These are phyloP conservation scores for Apiotrichum sp. DNA, from an alignment of 1,284 basidiomycete genomes.

Conservation along the genomic window DNA sequence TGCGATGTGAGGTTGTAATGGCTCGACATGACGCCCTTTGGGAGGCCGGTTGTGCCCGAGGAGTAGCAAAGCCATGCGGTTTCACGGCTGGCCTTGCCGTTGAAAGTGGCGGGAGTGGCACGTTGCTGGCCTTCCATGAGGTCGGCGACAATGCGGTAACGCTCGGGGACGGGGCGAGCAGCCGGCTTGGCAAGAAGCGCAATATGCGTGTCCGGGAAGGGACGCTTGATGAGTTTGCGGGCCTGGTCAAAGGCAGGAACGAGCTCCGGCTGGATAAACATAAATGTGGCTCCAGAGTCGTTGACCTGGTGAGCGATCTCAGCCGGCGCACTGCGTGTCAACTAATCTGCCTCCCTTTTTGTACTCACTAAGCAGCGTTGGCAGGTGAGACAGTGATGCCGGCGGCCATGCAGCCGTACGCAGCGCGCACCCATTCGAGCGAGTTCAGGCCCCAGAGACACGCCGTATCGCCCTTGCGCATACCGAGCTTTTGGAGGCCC, in stretches of 20 bases:
- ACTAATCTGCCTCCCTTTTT: not conserved
- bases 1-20: slow-evolving; percentile 57
- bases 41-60: slow-evolving; percentile 55
- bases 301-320: slow-evolving; percentile 46
- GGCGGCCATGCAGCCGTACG: slow-evolving; percentile 52
- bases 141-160: slow-evolving; percentile 8
- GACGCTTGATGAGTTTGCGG: slow-evolving; percentile 19
- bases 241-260: slow-evolving; percentile 38
- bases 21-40: slow-evolving; percentile 52
- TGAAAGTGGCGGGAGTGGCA: slow-evolving; percentile 8
- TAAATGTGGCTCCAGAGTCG: slow-evolving; percentile 54
- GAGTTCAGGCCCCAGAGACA: slow-evolving; percentile 52
- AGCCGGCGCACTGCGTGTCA: slow-evolving; percentile 7
- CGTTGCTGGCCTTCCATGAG: not conserved
- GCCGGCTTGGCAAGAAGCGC: slow-evolving; percentile 6
- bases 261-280: slow-evolving; percentile 56
- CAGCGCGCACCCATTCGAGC: slow-evolving; percentile 50
- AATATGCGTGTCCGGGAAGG: slow-evolving; percentile 5
- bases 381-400: slow-evolving; percentile 34
- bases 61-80: slow-evolving; percentile 55
- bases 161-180: not conserved
- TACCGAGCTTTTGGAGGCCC: slow-evolving; percentile 49
- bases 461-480: slow-evolving; percentile 33
- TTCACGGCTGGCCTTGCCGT: slow-evolving; percentile 5
- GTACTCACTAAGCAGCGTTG: slow-evolving; percentile 39